Evolutionary conservation across 495 filamentous ascomycete genomes (phyloP), one percentile per base, ranked within the genome.

Genomic region (Hypoxylon fuscum): DNA sequence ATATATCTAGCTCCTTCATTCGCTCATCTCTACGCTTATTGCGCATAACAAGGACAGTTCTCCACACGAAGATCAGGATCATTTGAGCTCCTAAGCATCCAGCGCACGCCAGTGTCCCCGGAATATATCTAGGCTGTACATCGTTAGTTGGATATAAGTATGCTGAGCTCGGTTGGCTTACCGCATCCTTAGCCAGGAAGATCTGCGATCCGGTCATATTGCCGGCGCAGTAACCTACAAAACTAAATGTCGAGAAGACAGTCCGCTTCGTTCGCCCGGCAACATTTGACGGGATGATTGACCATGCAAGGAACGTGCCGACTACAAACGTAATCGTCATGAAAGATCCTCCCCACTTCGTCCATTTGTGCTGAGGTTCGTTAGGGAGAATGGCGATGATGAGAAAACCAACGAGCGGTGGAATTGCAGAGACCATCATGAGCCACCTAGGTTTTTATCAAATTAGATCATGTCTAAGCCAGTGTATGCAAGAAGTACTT

Each of bases 171-270:
- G 14, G 4, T 23, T 42, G 18, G 32, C 68, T 54, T 53, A 68
- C 64, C 10, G 82, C 82, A 43, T 83, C 77, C n/a, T 77, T 74
- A 0, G 76, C 74, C 45, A 77, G 78, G 58, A 86, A 85, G 0
- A 83, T 85, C 45, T 82, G 80, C 2, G 81, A 79, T 0, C 83
- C 83, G 5, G 82, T 74, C 62, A 85, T 84, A 47, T 84, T 84
- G 1, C 80, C 81, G 18, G 81, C 66, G 34, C 76, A 77, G 59
- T 82, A 83, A 0, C 60, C 74, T 1, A 77, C 70, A 2, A 79
- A 74, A 3, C 79, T 67, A 15, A 81, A 55, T 1, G 76, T 50
- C 10, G 57, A 62, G 5, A 59, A 38, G 22, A 66, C 46, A 5
- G 68, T 68, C 4, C 65, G 55, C 41, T 71, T 71, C 15, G 68